These are phyloP conservation scores for Pulveroboletus sp. DNA, from an alignment of 768 basidiomycete species.

Conservation along the genomic window DNA sequence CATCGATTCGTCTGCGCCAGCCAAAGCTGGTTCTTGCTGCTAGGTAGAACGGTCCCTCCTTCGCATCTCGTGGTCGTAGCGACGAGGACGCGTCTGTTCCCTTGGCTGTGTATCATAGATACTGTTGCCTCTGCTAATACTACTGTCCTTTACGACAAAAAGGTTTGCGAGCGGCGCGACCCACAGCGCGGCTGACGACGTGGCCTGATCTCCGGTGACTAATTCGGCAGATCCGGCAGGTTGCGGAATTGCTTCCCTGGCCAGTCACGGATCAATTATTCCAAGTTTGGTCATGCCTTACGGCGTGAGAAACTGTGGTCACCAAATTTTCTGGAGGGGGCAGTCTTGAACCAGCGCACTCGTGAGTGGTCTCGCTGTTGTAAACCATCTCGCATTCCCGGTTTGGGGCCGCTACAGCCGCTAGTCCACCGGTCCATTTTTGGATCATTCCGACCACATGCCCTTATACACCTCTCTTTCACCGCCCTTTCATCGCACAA, in stretches of 20 bases:
- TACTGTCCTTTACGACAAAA: constrained; percentile 22
- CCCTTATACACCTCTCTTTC: too few species aligned
- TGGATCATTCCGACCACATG: too few species aligned
- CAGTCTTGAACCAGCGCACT: constrained; percentile 92
- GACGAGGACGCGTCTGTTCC: constrained; percentile 8
- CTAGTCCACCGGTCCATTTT: constrained; percentile 44
- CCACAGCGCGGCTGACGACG: constrained; percentile 80
- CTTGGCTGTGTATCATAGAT: constrained; percentile 22
- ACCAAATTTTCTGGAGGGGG: constrained; percentile 96
- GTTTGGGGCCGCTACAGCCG: constrained; percentile 79
- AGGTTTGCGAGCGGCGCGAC: constrained; percentile 77
- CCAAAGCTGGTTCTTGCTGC: constrained; percentile 62
- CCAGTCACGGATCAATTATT: constrained; percentile 81
- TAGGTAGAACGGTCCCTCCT: constrained; percentile 24
- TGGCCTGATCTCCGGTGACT: constrained; percentile 88
- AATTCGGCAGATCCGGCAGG: constrained; percentile 83
- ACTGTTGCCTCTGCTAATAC: constrained; percentile 27
- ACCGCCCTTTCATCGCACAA: neutral
- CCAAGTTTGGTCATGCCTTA: constrained; percentile 65
- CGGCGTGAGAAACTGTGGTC: constrained; percentile 58
- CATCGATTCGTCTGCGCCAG: constrained; percentile 51
- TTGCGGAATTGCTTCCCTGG: constrained; percentile 95
- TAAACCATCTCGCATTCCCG: constrained; percentile 72
- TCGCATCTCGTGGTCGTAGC: neutral
- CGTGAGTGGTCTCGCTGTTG: constrained; percentile 53